These are phyloP conservation scores for Phoma sp. DNA, from an alignment of 2,329 filamentous ascomycete species.

Conservation along the genomic window DNA sequence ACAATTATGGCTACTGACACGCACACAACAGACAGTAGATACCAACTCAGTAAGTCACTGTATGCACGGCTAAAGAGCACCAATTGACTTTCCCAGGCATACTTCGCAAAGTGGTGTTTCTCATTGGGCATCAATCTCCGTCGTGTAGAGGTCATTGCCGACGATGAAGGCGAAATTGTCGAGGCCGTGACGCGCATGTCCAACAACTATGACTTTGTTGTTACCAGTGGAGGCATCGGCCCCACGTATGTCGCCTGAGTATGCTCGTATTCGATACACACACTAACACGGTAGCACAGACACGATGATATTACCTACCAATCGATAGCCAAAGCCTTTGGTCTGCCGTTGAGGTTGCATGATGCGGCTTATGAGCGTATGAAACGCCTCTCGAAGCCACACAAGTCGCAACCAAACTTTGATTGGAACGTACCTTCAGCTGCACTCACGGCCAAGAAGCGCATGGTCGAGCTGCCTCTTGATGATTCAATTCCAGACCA, in stretches of 20 bases:
- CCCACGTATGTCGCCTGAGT: constrained; percentile 73
- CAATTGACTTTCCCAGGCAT: constrained; percentile 49
- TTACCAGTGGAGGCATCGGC: constrained; percentile 94
- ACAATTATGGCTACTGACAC: constrained; percentile 27
- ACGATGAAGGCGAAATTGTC: constrained; percentile 88
- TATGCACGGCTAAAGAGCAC: background rate
- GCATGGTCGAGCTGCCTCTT: constrained; percentile 88
- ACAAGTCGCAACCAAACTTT: constrained; percentile 75
- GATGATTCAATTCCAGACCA: constrained; percentile 69
- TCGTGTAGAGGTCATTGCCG: constrained; percentile 89
- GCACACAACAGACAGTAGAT: constrained; percentile 62
- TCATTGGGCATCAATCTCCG: constrained; percentile 73
- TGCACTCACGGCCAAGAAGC: constrained; percentile 77
- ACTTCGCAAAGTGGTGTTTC: constrained; percentile 71
- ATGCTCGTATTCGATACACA: constrained; percentile 7
- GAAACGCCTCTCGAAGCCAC: constrained; percentile 78
- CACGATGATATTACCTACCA: constrained; percentile 98
- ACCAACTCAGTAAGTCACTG: constrained; percentile 61
- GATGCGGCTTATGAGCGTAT: constrained; percentile 79
- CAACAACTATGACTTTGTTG: constrained; percentile 87
- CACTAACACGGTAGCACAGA: constrained; percentile 52
- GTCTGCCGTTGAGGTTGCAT: constrained; percentile 77
- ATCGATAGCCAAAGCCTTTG: constrained; percentile 90
- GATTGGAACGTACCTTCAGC: constrained; percentile 85
- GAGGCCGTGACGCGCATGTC: constrained; percentile 90